Conservation (phyloP, 192 early-diverging fungal species). For the Backusella morwellensis region DNA sequence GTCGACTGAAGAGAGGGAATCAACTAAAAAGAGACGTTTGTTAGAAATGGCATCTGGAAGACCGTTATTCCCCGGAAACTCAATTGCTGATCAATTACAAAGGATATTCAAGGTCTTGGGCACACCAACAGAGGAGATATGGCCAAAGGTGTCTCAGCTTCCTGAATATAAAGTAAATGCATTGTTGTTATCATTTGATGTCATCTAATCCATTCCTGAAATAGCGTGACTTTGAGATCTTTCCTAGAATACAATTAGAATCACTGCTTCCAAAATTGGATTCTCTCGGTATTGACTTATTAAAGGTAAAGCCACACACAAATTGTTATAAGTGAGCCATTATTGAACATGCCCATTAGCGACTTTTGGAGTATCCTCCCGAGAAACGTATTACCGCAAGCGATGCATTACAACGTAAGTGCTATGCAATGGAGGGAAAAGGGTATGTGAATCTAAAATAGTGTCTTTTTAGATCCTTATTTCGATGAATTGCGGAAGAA, state of each 20-base stretch:
- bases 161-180: slow-evolving; percentile 79
- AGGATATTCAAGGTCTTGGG: slow-evolving; percentile 91
- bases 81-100: slow-evolving; percentile 81
- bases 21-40: background rate
- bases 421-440: background rate
- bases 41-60: slow-evolving; percentile 85
- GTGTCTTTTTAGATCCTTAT: slow-evolving; percentile 32
- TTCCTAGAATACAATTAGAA: slow-evolving; percentile 68
- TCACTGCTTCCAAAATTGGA: slow-evolving; percentile 82
- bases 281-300: slow-evolving; percentile 79
- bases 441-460: background rate
- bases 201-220: background rate
- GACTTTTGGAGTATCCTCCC: slow-evolving; percentile 74
- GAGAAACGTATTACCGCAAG: slow-evolving; percentile 79
- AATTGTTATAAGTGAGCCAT: background rate
- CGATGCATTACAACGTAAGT: slow-evolving; percentile 60
- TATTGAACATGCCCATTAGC: slow-evolving; percentile 10
- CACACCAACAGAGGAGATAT: slow-evolving; percentile 76
- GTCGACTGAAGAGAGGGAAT: background rate
- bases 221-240: slow-evolving; percentile 73
- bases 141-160: slow-evolving; percentile 84
- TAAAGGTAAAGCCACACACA: slow-evolving; percentile 47
- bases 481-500: slow-evolving; percentile 39
- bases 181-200: background rate
- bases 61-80: slow-evolving; percentile 90